Evolutionary conservation across 2,329 filamentous ascomycete genomes (phyloP), one percentile per base, ranked within the genome.

Genomic region (Hymenoscyphus linearis): DNA sequence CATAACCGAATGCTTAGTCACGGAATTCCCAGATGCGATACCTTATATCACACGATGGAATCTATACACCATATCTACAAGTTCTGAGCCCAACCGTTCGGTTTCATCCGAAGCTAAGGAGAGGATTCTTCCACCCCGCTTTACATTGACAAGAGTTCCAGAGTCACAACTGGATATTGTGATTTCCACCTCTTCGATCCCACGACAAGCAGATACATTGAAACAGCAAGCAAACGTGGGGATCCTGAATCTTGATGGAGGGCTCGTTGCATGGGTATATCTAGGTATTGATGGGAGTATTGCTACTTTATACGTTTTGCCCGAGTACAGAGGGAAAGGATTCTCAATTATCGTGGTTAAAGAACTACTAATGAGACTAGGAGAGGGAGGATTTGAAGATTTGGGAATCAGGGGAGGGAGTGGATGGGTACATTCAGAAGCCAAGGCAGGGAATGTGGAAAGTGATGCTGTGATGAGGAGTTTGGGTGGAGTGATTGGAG

Each of bases 381-480:
- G 55, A 5, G 55, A 52, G 1, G 70, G 69, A 0, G 67, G 64
- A 6, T 73, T 67, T 58, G 25, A 26, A 12, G 69, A 69, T 59
- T 12, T 72, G 55, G 70, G 68, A 1, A 68, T 64, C 59, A 60
- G 60, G 53, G 71, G 68, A 3, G 70, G 67, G 59, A 71, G 67
- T 60, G 70, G 67, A 10, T 73, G 68, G 64, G 62, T 68, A 4
- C 69, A 72, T 67, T 59, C 69, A 1, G 70, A 72, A 66, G 69
- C 72, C 2, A 63, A 69, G 35, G 65, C 60, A 3, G 71, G 69
- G 27, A 72, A 73, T 63, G 26, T 18, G 40, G 69, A 57, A 12
- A 73, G 71, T 63, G 69, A 71, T 58, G 66, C 65, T n/a, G 68
- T 72, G 1, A 72, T 73, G 69, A 67, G 55, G 35, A 59, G 61